Base-by-base conservation (phyloP, 129 eudicot genomes). In the Mikania micrantha region DNA sequence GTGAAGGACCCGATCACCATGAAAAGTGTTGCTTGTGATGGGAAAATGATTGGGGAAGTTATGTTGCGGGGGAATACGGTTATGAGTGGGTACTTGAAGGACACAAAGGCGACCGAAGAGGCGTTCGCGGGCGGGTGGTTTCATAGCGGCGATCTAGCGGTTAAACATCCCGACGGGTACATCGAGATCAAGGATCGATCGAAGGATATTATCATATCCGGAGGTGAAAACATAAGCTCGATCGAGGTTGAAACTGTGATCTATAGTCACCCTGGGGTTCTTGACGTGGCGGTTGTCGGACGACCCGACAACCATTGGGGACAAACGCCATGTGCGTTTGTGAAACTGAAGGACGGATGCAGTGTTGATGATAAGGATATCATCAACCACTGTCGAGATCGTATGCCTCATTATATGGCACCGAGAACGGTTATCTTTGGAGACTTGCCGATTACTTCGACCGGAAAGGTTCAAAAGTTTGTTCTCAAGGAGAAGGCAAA, bases 281-380 rank as follows among this genome's bases (percentile, higher is more conserved):
- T 87, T 5, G 90, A 87, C 20, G 95, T 82, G 13, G 89, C 90
- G 11, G 87, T 87, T 0, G 90, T 87, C 25, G 87, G 79, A 7
- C 71, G 90, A 27, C 95, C 95, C 0, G 95, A 87, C 53, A 59
- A 83, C 9, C 83, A 83, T 22, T 83, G 90, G 95, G 95, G 95
- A 3, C 87, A 87, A 74, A 87, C 90, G 7, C 85, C 85, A 25
- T 87, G 90, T 32, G 95, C 95, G 21, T 87, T 87, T 76, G 81
- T 87, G 67, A 81, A 75, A 62, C 39, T 83, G 58, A 87, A 87
- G 35, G 87, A 87, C 0, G 90, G 87, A 20, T 77, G 22, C 32
- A n/a, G 58, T 3, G 80, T 72, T 1, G 60, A 57, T 31, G 77
- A 47, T 15, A 47, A 72, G 64, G 79, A 79, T 10, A 75, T 87